phyloP scores from a whole-genome alignment of 768 basidiomycete genomes.

The Psilocybe subaeruginosa region DNA sequence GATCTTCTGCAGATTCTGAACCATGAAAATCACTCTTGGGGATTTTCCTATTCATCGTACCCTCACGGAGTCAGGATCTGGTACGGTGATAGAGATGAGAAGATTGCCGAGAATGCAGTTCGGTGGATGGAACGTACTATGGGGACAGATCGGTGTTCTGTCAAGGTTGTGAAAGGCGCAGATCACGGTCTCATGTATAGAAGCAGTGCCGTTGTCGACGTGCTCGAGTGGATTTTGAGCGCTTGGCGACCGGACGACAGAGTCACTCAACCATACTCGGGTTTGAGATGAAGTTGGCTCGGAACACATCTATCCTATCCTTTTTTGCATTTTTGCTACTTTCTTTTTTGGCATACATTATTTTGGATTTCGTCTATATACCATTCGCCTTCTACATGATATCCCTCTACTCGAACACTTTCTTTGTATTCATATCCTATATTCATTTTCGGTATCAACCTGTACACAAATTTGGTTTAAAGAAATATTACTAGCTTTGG shows the following conservation, averaged over 20 bases:
- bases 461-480: neutral
- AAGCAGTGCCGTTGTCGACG: conserved; percentile 84
- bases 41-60: conserved; percentile 85
- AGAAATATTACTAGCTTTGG: neutral
- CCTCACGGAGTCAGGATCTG: conserved; percentile 80
- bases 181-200: conserved; percentile 96
- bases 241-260: conserved; percentile 44
- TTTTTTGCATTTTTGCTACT: neutral
- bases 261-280: conserved; percentile 21
- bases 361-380: conserved; percentile 16
- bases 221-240: conserved; percentile 69
- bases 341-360: conserved; percentile 4
- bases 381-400: conserved; percentile 17
- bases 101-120: conserved; percentile 89
- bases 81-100: conserved; percentile 94
- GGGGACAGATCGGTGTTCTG: conserved; percentile 71
- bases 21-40: conserved; percentile 87
- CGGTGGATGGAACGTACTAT: conserved; percentile 91
- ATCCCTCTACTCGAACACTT: conserved; percentile 16
- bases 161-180: conserved; percentile 85
- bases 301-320: neutral
- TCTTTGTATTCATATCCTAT: conserved; percentile 16
- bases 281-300: conserved; percentile 13
- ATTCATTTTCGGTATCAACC: conserved; percentile 8
- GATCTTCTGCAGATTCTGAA: conserved; percentile 94